phyloP scores from a whole-genome alignment of 2,329 filamentous ascomycete genomes.

The Dothideomycetes sp. region DNA sequence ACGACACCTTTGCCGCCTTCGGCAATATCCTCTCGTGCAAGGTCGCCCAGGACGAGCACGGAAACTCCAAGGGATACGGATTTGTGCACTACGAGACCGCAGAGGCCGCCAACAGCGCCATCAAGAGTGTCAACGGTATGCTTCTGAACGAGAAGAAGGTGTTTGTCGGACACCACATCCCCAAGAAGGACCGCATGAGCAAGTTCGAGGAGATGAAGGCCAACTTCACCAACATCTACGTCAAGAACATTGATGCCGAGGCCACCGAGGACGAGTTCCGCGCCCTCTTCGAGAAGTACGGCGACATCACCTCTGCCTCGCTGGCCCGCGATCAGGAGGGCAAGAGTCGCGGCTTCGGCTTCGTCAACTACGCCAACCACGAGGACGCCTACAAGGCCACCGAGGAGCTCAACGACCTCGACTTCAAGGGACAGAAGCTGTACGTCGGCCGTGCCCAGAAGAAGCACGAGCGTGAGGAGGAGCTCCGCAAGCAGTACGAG shows the following conservation, averaged over 20 bases:
- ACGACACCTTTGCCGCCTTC: conserved; percentile 98
- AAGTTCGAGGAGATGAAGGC: conserved; percentile 99
- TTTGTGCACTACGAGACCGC: conserved; percentile 99
- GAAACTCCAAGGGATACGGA: conserved; percentile 95
- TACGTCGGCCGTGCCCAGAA: conserved; percentile 98
- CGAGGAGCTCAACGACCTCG: conserved; percentile 81
- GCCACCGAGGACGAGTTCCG: conserved; percentile 92
- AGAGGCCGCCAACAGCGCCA: conserved; percentile 89
- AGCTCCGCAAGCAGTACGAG: conserved; percentile 97
- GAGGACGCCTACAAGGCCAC: conserved; percentile 78
- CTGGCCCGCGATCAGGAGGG: conserved; percentile 94
- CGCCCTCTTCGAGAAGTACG: conserved; percentile 79
- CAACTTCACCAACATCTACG: conserved; percentile 99
- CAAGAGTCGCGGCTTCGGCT: conserved; percentile 88
- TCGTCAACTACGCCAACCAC: conserved; percentile 89
- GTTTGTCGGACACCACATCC: conserved; percentile 97
- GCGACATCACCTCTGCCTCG: conserved; percentile 90
- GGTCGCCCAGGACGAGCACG: conserved; percentile 93
- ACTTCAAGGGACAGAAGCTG: conserved; percentile 88
- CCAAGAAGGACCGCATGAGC: conserved; percentile 99
- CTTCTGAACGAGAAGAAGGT: conserved; percentile 99
- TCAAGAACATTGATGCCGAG: conserved; percentile 89
- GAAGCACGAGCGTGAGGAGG: conserved; percentile 99
- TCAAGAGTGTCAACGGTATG: conserved; percentile 99
- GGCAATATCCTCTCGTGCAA: conserved; percentile 99